These are phyloP conservation scores for Russula emetica DNA, from an alignment of 768 basidiomycete genomes.

Conservation along the genomic window DNA sequence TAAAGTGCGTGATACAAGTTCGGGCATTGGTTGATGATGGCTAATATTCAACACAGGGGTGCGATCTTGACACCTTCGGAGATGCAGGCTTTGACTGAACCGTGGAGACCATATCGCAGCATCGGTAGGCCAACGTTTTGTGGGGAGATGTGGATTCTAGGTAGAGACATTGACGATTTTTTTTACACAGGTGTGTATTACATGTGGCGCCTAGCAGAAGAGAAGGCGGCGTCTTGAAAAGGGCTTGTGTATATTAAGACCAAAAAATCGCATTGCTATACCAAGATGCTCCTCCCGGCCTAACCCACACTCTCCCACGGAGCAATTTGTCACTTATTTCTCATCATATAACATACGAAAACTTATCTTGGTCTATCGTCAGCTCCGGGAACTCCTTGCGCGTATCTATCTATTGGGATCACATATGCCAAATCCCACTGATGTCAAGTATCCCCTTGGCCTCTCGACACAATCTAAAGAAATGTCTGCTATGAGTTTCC, in stretches of 20 bases:
- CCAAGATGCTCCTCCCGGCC: background rate
- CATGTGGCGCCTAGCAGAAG: slow-evolving; percentile 77
- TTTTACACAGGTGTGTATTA: slow-evolving; percentile 61
- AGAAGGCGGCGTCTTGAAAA: slow-evolving; percentile 21
- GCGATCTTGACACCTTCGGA: slow-evolving; percentile 73
- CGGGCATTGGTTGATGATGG: slow-evolving; percentile 3
- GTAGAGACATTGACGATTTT: slow-evolving; percentile 14
- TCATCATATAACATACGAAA: background rate
- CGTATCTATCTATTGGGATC: background rate
- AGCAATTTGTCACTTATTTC: background rate
- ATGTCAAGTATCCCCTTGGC: too few species aligned
- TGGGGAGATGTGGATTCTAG: background rate
- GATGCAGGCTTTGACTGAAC: slow-evolving; percentile 71
- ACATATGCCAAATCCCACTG: too few species aligned
- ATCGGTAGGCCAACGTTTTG: slow-evolving; percentile 47
- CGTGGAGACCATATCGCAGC: slow-evolving; percentile 80
- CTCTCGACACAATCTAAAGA: too few species aligned
- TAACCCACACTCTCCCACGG: background rate
- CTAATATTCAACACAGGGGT: slow-evolving; percentile 43
- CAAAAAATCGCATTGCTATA: background rate
- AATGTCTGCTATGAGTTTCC: too few species aligned
- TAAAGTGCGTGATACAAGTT: slow-evolving; percentile 48
- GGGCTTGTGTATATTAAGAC: background rate
- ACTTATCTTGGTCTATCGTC: background rate
- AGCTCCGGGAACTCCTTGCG: background rate